Evolutionary conservation across 495 filamentous ascomycete species (phyloP), one percentile per base, ranked within the genome.

Genomic region (Xylaria sp.): DNA sequence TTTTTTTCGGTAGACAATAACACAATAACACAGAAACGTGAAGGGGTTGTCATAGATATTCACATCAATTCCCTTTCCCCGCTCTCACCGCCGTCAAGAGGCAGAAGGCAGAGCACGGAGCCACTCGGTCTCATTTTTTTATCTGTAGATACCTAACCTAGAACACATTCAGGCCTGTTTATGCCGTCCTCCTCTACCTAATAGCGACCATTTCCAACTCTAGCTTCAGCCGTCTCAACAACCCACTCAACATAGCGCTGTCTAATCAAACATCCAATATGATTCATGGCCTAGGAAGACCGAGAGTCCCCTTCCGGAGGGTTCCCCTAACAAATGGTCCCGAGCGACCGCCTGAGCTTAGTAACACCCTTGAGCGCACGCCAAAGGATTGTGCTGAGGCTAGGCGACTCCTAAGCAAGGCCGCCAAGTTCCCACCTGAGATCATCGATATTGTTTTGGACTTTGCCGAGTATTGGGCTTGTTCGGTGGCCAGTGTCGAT

Each of bases 381-480:
- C 69, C 82, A n/a, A 53, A 74, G 15, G 85, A 89, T 73, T 82
- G 88, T 19, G 41, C 85, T 8, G 66, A 82, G 26, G 81, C 85
- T 44, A 87, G 84, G 71, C 66, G 74, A 8, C 84, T 87, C 71
- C 73, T 87, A 9, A 69, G 37, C 41, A 76, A 82, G 52, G 68
- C 74, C 9, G 75, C 82, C 43, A 69, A 75, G 1, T 77, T 93
- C 0, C 92, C 92, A 0, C 71, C 80, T 2, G 92, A 94, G 70
- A 74, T 94, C 26, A 75, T 92, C n/a, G 90, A 93, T 77, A 78
- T 82, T 62, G 88, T 94, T 43, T 74, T 92, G 64, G 91, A 93
- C 74, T 77, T 80, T 48, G 91, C 91, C 26, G 91, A 93, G 77
- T 93, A 93, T 75, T 94, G 92, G 92, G 86, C 87, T 0, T 84